A percentile compares a stretch with the other conserved stretches of the same genome.
Conservation (phyloP, 192 early-diverging fungal genomes). For the Backusella parvicylindrica region DNA sequence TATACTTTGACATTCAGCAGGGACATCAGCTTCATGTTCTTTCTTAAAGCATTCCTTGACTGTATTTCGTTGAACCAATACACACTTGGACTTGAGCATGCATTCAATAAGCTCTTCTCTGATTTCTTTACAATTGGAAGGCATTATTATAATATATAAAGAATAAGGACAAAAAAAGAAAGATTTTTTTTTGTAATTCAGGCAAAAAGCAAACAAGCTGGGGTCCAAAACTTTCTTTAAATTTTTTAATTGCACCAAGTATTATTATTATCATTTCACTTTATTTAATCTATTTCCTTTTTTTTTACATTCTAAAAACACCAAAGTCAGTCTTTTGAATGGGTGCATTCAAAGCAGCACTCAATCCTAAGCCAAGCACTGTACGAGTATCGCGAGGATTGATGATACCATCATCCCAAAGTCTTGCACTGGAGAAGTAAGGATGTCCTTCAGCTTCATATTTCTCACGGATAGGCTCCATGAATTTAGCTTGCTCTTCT, state of each 20-base stretch:
- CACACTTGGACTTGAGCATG: slow-evolving; percentile 55
- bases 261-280: not conserved
- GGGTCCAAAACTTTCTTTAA: not conserved
- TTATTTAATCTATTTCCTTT: not conserved
- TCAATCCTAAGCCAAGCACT: slow-evolving; percentile 82
- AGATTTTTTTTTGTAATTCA: not conserved
- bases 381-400: slow-evolving; percentile 84
- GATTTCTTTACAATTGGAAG: slow-evolving; percentile 57
- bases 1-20: slow-evolving; percentile 51
- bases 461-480: slow-evolving; percentile 71
- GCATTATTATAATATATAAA: slow-evolving; percentile 32
- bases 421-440: slow-evolving; percentile 83
- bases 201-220: not conserved
- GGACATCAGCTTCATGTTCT: slow-evolving; percentile 47
- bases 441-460: slow-evolving; percentile 96
- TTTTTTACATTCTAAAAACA: slow-evolving; percentile 93
- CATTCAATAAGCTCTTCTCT: slow-evolving; percentile 52
- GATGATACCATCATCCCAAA: slow-evolving; percentile 97
- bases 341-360: slow-evolving; percentile 72
- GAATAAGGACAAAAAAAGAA: not conserved
- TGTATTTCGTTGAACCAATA: slow-evolving; percentile 41
- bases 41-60: slow-evolving; percentile 50
- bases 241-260: not conserved
- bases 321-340: slow-evolving; percentile 80
- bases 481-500: slow-evolving; percentile 81